Conservation (phyloP, 805 yeast species). For the Yarrowia sp. region DNA sequence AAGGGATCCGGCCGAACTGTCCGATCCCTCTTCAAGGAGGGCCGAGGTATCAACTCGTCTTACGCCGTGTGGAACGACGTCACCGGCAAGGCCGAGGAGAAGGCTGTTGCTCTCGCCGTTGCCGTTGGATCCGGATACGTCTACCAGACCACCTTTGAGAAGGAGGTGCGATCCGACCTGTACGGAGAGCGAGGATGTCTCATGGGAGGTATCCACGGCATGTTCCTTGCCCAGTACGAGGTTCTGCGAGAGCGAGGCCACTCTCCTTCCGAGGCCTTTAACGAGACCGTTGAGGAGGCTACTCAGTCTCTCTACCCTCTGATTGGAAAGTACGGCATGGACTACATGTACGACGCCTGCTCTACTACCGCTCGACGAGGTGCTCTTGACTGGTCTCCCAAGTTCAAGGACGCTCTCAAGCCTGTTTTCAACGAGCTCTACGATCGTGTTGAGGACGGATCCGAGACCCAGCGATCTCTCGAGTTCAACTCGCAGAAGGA, state of each 20-base stretch:
- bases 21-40: slow-evolving; percentile 98
- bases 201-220: slow-evolving; percentile 99
- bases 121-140: slow-evolving; percentile 99
- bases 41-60: slow-evolving; percentile 99
- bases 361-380: slow-evolving; percentile 99
- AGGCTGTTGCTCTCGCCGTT: slow-evolving; percentile 96
- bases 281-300: slow-evolving; percentile 99
- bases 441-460: slow-evolving; percentile 91
- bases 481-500: slow-evolving; percentile 98
- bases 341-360: slow-evolving; percentile 99
- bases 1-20: slow-evolving; percentile 99
- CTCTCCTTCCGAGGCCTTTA: slow-evolving; percentile 99
- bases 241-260: slow-evolving; percentile 99
- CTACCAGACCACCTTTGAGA: slow-evolving; percentile 98
- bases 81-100: slow-evolving; percentile 98
- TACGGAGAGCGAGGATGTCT: slow-evolving; percentile 99
- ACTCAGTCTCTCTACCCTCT: slow-evolving; percentile 99
- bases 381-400: slow-evolving; percentile 99
- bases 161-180: slow-evolving; percentile 97
- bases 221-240: slow-evolving; percentile 99
- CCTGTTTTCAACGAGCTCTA: slow-evolving; percentile 97
- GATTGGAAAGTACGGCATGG: slow-evolving; percentile 99
- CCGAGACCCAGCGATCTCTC: slow-evolving; percentile 96
- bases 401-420: slow-evolving; percentile 97
- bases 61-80: slow-evolving; percentile 99